Conservation (phyloP, 495 filamentous ascomycete species). For the Apodospora peruviana region DNA sequence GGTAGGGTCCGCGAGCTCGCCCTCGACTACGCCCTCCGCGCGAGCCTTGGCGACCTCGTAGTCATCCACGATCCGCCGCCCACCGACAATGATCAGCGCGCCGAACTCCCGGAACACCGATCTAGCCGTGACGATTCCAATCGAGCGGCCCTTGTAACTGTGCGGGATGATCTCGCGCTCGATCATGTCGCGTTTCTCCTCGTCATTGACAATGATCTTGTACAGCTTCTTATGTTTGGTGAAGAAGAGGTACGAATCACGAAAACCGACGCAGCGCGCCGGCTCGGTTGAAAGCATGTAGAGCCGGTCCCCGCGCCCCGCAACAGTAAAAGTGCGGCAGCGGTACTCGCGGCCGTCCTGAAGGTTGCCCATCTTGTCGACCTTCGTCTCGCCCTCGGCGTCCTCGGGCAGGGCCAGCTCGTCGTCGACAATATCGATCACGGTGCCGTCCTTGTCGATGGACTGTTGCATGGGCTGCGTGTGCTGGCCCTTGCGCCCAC, state of each 20-base stretch:
- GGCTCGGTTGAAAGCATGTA: slow-evolving; percentile 99
- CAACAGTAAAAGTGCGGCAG: slow-evolving; percentile 86
- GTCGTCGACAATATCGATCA: slow-evolving; percentile 85
- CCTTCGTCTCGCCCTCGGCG: slow-evolving; percentile 83
- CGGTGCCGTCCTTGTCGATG: slow-evolving; percentile 91
- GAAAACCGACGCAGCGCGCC: slow-evolving; percentile 90
- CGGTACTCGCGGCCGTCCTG: slow-evolving; percentile 82
- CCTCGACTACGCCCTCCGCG: slow-evolving; percentile 77
- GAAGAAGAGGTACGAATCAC: slow-evolving; percentile 97
- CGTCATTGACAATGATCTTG: slow-evolving; percentile 92
- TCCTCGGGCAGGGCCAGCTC: slow-evolving; percentile 87
- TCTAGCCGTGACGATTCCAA: slow-evolving; percentile 92
- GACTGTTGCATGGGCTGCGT: slow-evolving; percentile 67
- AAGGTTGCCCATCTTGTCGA: slow-evolving; percentile 79
- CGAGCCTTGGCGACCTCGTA: slow-evolving; percentile 77
- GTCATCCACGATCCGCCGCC: slow-evolving; percentile 79
- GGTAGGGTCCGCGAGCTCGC: slow-evolving; percentile 82
- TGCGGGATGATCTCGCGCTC: slow-evolving; percentile 91
- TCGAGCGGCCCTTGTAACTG: slow-evolving; percentile 95
- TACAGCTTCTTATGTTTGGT: slow-evolving; percentile 90
- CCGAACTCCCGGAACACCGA: slow-evolving; percentile 98
- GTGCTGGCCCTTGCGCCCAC: slow-evolving; percentile 70
- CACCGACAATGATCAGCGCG: slow-evolving; percentile 86
- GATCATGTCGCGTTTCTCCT: slow-evolving; percentile 89
- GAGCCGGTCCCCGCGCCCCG: slow-evolving; percentile 72